Evolutionary conservation across 768 basidiomycete genomes (phyloP), one percentile per base, ranked within the genome.

Genomic region (Pleurotus pulmonarius): DNA sequence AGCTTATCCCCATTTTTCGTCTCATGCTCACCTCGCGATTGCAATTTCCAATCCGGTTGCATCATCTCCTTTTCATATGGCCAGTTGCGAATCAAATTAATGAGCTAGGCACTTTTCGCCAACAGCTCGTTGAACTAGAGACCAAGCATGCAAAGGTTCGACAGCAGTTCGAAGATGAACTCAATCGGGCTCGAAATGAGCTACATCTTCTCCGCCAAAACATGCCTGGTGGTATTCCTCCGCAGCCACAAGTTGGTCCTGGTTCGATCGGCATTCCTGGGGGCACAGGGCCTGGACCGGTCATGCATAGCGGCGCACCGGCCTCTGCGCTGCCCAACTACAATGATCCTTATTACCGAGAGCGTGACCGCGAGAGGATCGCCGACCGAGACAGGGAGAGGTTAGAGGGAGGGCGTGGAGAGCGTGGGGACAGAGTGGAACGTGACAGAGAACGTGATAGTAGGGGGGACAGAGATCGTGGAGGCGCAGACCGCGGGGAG

Each of bases 71-170:
- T 37, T 16, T 11, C 25, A 41, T 15, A n/a, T 44, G 41, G n/a
- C 20, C 67, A 92, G 92, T 92, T 48, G 80, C 82, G 4, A 77
- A 78, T 24, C 96, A 98, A 71, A 86, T 98, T 59, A 89, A 86
- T 68, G 96, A 98, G 68, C 77, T 98, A 55, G 90, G 88, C 62
- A 85, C 88, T 66, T 94, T 99, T 64, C 84, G 94, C 37, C 88
- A 93, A 65, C 85, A 90, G 2, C 78, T 98, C 9, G 95, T 94
- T 66, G 94, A 98, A 61, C 86, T 99, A 55, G 96, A 99, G 68
- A 75, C 85, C 0, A 88, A 90, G 59, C 94, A 98, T 62, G 81
- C 79, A 59, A 92, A 94, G 76, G 85, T 93, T 52, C 82, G 93
- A 34, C 83, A 88, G 59, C 85, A 88, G 65, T 96, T 92, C 64